Evolutionary conservation across 225 moss, liverwort and hornwort species (phyloP), one percentile per base, ranked within the genome.

Genomic region (Rhytidiadelphus loreus): DNA sequence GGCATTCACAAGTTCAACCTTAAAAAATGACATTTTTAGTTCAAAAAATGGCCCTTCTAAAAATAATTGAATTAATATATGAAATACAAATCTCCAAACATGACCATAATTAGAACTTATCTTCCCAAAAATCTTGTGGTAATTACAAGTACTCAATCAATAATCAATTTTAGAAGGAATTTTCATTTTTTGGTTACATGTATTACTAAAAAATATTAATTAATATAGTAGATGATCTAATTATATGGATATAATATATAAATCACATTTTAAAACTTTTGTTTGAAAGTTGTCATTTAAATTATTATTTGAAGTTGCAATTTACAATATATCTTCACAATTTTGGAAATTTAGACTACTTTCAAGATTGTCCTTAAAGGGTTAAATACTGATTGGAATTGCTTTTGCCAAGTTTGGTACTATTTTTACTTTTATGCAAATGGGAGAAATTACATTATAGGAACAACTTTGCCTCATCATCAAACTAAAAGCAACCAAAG

Each of bases 321-420:
- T 44, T 44, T 29, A 72, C 8, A 17, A 29, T 46, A 29, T 11
- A 29, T 44, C 28, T 72, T 44, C 0, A 24, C 1, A 13, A 69
- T 69, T 24, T 69, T 0, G 1, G 1, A 0, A 69, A 24, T 70
- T 70, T 13, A 5, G 7, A 70, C 41, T 14, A 70, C 15, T 8
- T 0, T 41, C 5, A n/a, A n/a, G n/a, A n/a, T 25, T 24, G 24
- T 25, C 14, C 4, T 41, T 41, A 24, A 41, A 3, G 24, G 3
- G 4, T 20, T n/a, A 13, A 21, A 66, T 6, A 66, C n/a, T n/a
- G n/a, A 2, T n/a, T 4, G 1, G 2, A 68, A 13, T 13, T 68
- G 39, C 4, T 7, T 66, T 68, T 8, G 3, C 11, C 0, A 1
- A 37, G 25, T 69, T 4, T 23, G 0, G 1, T 25, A 70, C 1